Base-by-base conservation (phyloP, 257 asterid species). In the Nemophila menziesii region DNA sequence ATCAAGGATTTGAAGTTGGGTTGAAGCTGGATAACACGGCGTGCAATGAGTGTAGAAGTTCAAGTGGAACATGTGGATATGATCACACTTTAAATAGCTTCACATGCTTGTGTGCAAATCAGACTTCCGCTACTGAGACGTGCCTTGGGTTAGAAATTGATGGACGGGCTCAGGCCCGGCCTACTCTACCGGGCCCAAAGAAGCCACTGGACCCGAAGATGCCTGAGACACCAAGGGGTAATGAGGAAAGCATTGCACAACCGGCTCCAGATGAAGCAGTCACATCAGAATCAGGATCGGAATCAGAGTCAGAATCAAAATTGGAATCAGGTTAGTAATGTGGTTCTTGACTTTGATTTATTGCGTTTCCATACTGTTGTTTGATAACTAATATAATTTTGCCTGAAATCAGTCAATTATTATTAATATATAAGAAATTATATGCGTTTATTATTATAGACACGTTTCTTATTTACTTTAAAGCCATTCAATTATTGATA, bases 51-150 rank as follows among this genome's bases (percentile, higher is more conserved):
- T 76, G 86, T 60, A 57, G 47, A 63, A 55, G 46, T 47, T 72
- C 77, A 3, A 61, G 71, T 1, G 92, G 92, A 45, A 62, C 54
- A 22, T 79, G 92, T 41, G 86, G 82, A 9, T 57, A 21, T 29
- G 68, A 56, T 44, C 48, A 19, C 0, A 55, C 19, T 5, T 34
- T 47, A 4, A 50, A 59, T 34, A 20, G 43, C 36, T 80, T 73
- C 21, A 53, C 48, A 13, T 80, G 92, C 62, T 52, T 57, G 15
- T 80, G 86, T 54, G 37, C 16, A n/a, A 54, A 54, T 56, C 58
- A 43, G 22, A 3, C 55, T 37, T 63, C 60, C 33, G 58, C 55
- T 8, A 39, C 38, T 4, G 8, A 1, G 23, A 13, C 17, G 0
- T 48, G 67, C 42, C 45, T 40, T 3, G 19, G 45, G 22, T 40